phyloP scores from a whole-genome alignment of 1,139 yeast genomes.

The Groenewaldozyma auringiensis region DNA sequence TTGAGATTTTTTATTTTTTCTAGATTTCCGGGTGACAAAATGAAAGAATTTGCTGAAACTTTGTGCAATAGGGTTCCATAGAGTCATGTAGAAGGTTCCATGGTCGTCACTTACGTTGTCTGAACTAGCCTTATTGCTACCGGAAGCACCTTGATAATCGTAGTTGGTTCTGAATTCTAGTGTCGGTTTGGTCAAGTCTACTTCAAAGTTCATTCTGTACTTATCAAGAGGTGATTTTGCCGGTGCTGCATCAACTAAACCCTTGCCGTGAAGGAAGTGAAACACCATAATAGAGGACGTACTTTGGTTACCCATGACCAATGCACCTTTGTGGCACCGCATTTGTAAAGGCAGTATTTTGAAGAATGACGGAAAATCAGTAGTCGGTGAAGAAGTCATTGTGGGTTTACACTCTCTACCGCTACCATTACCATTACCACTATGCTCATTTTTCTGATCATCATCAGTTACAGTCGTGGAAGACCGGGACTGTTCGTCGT shows the following conservation, averaged over 20 bases:
- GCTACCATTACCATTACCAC: background rate
- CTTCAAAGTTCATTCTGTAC: conserved; percentile 41
- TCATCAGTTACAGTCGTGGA: background rate
- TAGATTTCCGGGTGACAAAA: background rate
- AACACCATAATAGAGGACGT: conserved; percentile 67
- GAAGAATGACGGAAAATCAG: conserved; percentile 23
- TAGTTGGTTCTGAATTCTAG: conserved; percentile 64
- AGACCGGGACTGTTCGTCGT: background rate
- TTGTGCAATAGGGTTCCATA: background rate
- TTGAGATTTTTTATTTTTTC: background rate
- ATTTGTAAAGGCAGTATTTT: conserved; percentile 52
- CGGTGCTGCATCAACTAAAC: conserved; percentile 49
- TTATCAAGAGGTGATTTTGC: conserved; percentile 48
- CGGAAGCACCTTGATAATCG: conserved; percentile 30
- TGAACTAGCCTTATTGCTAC: background rate
- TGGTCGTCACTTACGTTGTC: background rate
- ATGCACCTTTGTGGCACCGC: conserved; percentile 56
- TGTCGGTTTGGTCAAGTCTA: conserved; percentile 45
- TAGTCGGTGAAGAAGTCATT: background rate
- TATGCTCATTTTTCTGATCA: background rate
- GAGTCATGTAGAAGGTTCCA: background rate
- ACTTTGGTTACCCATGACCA: conserved; percentile 69
- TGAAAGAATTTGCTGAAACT: background rate
- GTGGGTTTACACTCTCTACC: background rate
- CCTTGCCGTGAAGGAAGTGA: conserved; percentile 51